A percentile compares a stretch with the other conserved stretches of the same genome.
Conservation (phyloP, 768 basidiomycete species). For the Trametes meyenii region DNA sequence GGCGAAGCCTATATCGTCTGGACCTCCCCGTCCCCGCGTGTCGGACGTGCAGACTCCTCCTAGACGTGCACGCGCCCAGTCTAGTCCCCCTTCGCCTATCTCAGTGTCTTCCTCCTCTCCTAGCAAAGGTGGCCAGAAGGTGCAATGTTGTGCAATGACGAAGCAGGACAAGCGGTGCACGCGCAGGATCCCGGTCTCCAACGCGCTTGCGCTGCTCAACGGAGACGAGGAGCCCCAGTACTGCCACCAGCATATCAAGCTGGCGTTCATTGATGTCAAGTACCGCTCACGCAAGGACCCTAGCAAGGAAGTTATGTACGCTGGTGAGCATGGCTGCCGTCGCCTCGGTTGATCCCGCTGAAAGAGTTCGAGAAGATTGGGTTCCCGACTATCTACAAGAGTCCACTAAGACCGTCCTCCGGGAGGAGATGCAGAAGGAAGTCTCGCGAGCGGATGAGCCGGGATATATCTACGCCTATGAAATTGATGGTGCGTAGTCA, state of each 20-base stretch:
- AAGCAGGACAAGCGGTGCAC: conserved; percentile 64
- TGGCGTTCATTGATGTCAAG: conserved; percentile 40
- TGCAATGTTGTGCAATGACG: conserved; percentile 69
- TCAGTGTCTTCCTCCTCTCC: conserved; percentile 8
- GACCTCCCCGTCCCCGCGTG: conserved; percentile 5
- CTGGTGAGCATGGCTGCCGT: neutral
- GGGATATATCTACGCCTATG: conserved; percentile 84
- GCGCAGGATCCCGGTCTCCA: conserved; percentile 52
- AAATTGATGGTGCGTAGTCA: conserved; percentile 63
- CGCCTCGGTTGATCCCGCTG: neutral
- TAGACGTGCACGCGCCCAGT: conserved; percentile 20
- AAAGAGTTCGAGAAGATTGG: conserved; percentile 50
- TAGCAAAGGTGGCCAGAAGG: conserved; percentile 22
- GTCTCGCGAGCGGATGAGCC: conserved; percentile 58
- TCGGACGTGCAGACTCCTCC: conserved; percentile 12
- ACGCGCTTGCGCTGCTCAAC: conserved; percentile 32
- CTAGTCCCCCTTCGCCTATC: conserved; percentile 28
- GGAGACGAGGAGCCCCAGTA: conserved; percentile 48
- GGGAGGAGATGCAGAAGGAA: conserved; percentile 56
- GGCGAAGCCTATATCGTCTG: conserved; percentile 7
- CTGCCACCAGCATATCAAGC: conserved; percentile 67
- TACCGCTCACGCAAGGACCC: conserved; percentile 19
- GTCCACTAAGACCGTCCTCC: conserved; percentile 61
- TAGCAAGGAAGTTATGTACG: conserved; percentile 14
- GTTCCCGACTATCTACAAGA: conserved; percentile 65